Evolutionary conservation across 2,329 filamentous ascomycete genomes (phyloP), one percentile per base, ranked within the genome.

Genomic region (Aspergillus tubingensis): DNA sequence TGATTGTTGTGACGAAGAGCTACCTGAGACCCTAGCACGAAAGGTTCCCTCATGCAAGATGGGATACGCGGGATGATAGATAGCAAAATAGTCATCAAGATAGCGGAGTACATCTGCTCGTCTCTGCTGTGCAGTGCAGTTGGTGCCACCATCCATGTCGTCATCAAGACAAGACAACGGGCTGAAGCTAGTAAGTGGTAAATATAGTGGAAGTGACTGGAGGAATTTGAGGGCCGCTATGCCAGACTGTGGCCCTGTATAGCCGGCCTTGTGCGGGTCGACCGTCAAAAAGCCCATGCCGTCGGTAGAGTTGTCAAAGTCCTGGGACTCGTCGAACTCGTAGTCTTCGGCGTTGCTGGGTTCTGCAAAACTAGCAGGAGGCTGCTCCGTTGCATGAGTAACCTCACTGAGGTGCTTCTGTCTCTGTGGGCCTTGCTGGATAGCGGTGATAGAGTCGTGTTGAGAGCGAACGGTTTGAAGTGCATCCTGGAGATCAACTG

Each of bases 311-410:
- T 65, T 66, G 47, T 65, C 62, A 39, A 66, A 66, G 41, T 66
- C 64, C 49, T 65, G 64, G 8, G 64, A 66, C 32, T 66, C 64
- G 43, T 66, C 64, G 19, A 66, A 66, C 57, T 66, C 64, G 41
- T 65, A 66, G 52, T 65, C 64, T 30, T 66, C 64, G 3, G 64
- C 64, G 23, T 66, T 66, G 51, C 61, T 66, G 49, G 61, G 63
- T 32, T 66, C 64, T 1, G 57, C 61, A 39, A 65, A 58, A 49
- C 53, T 52, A 44, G 55, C 57, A 5, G 64, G 63, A 7, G 59
- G 59, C 52, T 66, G 64, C 17, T 66, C 64, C 10, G 61, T 66
- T 7, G 63, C 60, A 53, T 65, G 64, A 3, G 59, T 59, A 5
- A 63, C 36, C 10, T 66, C 64, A 17, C 54, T 56, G 36, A 43